Base-by-base conservation (phyloP, 1,139 yeast genomes). In the Geotrichum candidum region DNA sequence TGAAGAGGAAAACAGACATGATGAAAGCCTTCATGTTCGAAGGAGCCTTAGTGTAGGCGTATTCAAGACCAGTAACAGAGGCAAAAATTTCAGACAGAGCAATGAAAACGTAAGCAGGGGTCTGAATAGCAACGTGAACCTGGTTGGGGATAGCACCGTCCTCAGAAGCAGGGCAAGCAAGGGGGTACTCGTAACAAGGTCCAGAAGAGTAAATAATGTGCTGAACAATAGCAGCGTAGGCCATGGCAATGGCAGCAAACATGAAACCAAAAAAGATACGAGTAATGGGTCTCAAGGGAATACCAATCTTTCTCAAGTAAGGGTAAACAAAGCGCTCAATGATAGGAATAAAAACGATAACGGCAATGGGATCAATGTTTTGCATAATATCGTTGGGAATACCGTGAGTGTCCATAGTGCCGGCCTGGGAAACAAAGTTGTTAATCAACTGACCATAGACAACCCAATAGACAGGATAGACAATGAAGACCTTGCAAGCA, bases 151-250 rank as follows among this genome's bases (percentile, higher is more conserved):
- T 71, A 25, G 65, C 53, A 52, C 71, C 74, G 63, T 68, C 77
- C 51, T 72, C 54, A 22, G 59, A 56, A 11, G 59, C 59, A 35
- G 59, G 54, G 29, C 54, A 51, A 13, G 31, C 33, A 18, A 69
- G 70, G 55, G 94, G 92, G 61, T 71, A 67, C 64, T 84, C 82
- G 68, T 85, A 89, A 81, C 96, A 90, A 64, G 94, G 94, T 27
- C 90, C 90, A 4, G 88, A 79, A 57, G 76, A 72, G 77, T 90
- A 90, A 65, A 90, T 85, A 71, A 78, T 78, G 71, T 85, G 84
- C 77, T 91, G 97, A 66, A 89, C 80, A 54, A 88, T 85, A 18
- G 96, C 94, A 61, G 96, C 95, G 71, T 87, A 84, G 46, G 85
- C 82, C 86, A 88, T 87, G 51, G 96, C 82, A 53, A 81, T 70